phyloP scores from a whole-genome alignment of 176 grass and related monocot species.

The Poa annua region DNA sequence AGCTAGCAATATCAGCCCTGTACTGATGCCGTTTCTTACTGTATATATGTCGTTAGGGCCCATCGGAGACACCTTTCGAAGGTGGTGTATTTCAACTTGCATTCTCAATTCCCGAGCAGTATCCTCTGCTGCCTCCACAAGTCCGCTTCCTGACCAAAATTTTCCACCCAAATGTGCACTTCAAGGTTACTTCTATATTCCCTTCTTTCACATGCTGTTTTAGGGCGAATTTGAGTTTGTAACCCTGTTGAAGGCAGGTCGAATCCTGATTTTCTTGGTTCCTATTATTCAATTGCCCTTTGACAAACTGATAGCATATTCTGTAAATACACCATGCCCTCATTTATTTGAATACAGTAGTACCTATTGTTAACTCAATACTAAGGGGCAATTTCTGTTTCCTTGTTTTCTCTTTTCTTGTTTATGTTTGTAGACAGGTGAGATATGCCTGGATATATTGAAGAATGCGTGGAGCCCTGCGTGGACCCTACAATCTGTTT shows the following conservation, averaged over 20 bases:
- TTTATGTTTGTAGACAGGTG: constrained; percentile 71
- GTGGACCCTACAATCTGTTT: constrained; percentile 97
- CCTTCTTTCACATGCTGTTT: background rate
- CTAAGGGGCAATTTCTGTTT: background rate
- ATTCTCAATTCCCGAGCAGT: constrained; percentile 95
- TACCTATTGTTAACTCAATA: background rate
- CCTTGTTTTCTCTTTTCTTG: constrained; percentile 13
- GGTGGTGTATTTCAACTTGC: constrained; percentile 92
- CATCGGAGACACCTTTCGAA: constrained; percentile 96
- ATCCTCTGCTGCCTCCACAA: constrained; percentile 98
- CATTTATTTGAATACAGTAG: background rate
- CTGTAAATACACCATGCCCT: background rate
- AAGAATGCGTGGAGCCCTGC: constrained; percentile 99
- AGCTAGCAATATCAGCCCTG: background rate
- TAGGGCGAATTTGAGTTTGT: background rate
- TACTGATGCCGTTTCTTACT: constrained; percentile 18
- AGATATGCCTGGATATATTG: constrained; percentile 98
- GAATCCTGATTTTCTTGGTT: background rate
- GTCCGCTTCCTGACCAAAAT: constrained; percentile 98
- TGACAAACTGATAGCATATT: background rate
- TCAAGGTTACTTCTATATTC: constrained; percentile 71
- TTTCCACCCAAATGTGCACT: constrained; percentile 99
- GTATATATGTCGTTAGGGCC: constrained; percentile 57
- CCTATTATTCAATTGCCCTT: background rate
- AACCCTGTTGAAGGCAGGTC: background rate